phyloP scores from a whole-genome alignment of 257 asterid genomes.

The Solanum dulcamara region DNA sequence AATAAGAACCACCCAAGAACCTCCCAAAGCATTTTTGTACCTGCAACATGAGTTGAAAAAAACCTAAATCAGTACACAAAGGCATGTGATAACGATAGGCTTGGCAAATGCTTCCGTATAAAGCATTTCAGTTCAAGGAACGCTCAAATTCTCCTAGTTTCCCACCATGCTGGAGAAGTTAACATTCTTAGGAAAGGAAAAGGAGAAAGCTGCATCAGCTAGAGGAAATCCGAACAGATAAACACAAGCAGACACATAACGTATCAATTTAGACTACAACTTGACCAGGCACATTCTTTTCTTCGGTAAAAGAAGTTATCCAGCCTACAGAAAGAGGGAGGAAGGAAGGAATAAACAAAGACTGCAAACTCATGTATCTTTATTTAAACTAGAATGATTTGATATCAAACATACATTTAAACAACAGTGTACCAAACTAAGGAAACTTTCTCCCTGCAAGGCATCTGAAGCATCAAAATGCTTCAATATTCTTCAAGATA shows the following conservation, averaged over 20 bases:
- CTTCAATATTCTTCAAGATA: neutral
- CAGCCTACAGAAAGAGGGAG: neutral
- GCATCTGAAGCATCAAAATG: neutral
- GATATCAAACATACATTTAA: neutral
- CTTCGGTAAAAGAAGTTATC: neutral
- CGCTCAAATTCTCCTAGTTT: neutral
- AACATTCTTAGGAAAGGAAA: neutral
- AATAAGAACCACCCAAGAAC: constrained; percentile 74
- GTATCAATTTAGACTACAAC: neutral
- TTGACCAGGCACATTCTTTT: neutral
- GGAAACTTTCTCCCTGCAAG: neutral
- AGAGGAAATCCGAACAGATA: neutral
- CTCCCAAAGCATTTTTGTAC: constrained; percentile 86
- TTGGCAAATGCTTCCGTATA: neutral
- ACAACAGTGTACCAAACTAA: neutral
- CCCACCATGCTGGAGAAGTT: neutral
- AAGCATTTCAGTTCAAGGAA: neutral
- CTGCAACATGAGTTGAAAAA: constrained; percentile 25
- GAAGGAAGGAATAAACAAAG: neutral
- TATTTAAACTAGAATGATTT: neutral
- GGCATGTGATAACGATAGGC: neutral
- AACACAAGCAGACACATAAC: neutral
- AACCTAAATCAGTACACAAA: neutral
- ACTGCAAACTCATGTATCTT: neutral
- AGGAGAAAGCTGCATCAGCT: neutral